Evolutionary conservation across 805 yeast genomes (phyloP).

Genomic region (Teunomyces panamensis): DNA sequence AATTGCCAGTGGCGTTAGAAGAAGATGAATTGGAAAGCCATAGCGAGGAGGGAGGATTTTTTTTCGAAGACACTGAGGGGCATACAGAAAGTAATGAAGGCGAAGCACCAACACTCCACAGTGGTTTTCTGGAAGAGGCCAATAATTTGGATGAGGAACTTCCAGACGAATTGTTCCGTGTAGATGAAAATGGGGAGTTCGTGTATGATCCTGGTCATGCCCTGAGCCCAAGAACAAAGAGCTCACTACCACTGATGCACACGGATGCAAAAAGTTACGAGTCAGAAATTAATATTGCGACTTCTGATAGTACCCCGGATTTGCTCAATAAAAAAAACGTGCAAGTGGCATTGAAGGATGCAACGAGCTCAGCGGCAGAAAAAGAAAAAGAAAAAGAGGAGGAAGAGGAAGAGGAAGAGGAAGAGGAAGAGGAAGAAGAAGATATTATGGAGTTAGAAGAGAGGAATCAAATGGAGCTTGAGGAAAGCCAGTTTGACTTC

Average conservation of each 20-base stretch:
- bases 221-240: not conserved
- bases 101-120: not conserved
- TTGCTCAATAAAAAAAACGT: not conserved
- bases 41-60: slow-evolving; percentile 24
- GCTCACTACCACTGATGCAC: not conserved
- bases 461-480: slow-evolving; percentile 8
- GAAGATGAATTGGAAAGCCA: not conserved
- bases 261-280: not conserved
- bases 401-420: not conserved
- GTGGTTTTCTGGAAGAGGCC: too few species aligned
- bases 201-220: slow-evolving; percentile 15
- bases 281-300: not conserved
- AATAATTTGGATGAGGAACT: slow-evolving; percentile 9
- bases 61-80: slow-evolving; percentile 9
- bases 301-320: not conserved
- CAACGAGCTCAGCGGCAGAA: not conserved
- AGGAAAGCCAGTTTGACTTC: slow-evolving; percentile 18
- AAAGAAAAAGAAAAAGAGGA: not conserved
- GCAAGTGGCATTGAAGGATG: too few species aligned
- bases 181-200: slow-evolving; percentile 18
- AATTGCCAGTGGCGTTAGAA: not conserved
- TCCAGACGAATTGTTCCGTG: slow-evolving; percentile 18
- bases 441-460: slow-evolving; percentile 6
- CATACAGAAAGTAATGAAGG: slow-evolving; percentile 3
- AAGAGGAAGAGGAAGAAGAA: not conserved